Evolutionary conservation across 257 asterid genomes (phyloP).

Genomic region (Lycium barbarum): DNA sequence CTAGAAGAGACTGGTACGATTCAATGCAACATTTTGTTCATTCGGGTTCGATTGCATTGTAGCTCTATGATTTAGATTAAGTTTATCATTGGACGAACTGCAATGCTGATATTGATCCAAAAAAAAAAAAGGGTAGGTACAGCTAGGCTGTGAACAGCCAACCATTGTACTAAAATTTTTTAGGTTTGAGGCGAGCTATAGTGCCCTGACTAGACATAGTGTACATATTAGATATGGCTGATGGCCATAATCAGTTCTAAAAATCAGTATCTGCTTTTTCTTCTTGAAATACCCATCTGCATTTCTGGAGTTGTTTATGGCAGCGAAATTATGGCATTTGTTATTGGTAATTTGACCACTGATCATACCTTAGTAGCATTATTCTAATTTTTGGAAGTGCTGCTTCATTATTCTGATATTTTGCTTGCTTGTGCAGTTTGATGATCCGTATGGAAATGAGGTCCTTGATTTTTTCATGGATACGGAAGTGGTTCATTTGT

Average conservation of each 20-base stretch:
- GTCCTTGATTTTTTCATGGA: constrained; percentile 29
- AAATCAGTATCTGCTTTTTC: neutral
- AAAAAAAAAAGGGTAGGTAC: too few relatives aligned
- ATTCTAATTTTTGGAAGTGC: neutral
- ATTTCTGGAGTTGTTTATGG: neutral
- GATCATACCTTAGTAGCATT: neutral
- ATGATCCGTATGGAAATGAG: neutral
- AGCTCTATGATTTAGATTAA: neutral
- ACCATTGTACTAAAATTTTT: too few relatives aligned
- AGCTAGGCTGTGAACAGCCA: too few relatives aligned
- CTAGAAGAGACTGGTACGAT: neutral
- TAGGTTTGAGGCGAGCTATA: too few relatives aligned
- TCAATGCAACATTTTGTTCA: neutral
- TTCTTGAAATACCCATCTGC: neutral
- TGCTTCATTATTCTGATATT: neutral
- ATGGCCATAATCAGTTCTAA: neutral
- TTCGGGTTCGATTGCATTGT: neutral
- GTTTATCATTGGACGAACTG: neutral
- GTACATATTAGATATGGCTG: neutral
- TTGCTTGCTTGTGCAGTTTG: constrained; percentile 25
- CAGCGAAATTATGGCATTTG: neutral
- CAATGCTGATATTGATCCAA: too few relatives aligned
- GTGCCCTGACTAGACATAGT: neutral
- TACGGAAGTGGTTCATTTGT: constrained; percentile 20
- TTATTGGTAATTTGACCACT: neutral